phyloP scores from a whole-genome alignment of 2,329 filamentous ascomycete species.

The Arthrobotrys musiformis region DNA sequence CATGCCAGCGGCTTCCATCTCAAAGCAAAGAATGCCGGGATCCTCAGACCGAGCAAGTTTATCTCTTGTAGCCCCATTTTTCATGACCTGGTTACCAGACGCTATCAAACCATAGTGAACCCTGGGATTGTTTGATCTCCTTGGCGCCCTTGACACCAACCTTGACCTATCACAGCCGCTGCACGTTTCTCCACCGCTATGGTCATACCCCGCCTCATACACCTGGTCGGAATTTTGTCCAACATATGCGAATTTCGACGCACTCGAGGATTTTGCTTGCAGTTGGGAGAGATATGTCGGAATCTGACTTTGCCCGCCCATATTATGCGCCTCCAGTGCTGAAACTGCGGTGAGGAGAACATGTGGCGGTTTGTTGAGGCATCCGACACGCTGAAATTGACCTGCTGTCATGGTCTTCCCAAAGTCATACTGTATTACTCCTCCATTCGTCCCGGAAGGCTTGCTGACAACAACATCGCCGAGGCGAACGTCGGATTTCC shows the following conservation, averaged over 20 bases:
- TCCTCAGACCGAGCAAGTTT: neutral
- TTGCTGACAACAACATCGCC: conserved; percentile 37
- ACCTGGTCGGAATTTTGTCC: neutral
- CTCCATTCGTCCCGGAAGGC: neutral
- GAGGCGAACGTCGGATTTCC: conserved; percentile 20
- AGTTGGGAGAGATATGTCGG: neutral
- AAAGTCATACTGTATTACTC: conserved; percentile 37
- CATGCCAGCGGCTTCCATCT: neutral
- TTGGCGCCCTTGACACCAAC: neutral
- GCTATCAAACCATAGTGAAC: conserved; percentile 11
- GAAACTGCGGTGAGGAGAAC: conserved; percentile 19
- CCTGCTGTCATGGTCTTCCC: conserved; percentile 13
- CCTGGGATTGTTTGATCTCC: neutral
- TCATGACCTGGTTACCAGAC: neutral
- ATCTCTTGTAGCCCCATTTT: neutral
- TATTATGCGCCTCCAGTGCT: neutral
- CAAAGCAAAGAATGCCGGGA: neutral
- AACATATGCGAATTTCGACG: neutral
- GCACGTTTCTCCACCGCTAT: neutral
- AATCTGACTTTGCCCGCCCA: neutral
- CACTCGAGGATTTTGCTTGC: neutral
- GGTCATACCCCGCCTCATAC: conserved; percentile 5
- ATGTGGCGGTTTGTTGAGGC: conserved; percentile 17
- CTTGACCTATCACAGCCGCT: neutral
- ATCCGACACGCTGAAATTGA: neutral